Evolutionary conservation across 441 rosid genomes (phyloP).

Genomic region (Pelargonium citronellum): DNA sequence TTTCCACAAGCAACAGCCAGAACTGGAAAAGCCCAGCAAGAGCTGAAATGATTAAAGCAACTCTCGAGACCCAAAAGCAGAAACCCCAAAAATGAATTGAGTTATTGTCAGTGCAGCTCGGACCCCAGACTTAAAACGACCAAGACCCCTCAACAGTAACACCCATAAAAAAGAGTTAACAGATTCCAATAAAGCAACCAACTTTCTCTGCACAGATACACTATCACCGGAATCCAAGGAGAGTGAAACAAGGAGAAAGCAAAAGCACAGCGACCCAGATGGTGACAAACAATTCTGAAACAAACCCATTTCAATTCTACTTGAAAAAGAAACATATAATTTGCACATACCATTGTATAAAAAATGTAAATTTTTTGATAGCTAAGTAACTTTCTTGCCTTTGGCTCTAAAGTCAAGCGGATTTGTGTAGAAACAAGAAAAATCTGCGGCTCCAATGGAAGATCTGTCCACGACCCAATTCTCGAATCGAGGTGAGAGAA

Average conservation of each 20-base stretch:
- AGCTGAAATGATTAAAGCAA: constrained; percentile 2
- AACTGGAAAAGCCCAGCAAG: not conserved
- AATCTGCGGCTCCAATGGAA: too few relatives aligned
- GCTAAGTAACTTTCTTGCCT: too few relatives aligned
- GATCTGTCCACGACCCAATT: too few relatives aligned
- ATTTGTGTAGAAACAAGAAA: too few relatives aligned
- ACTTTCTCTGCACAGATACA: constrained; percentile 31
- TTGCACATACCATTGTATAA: too few relatives aligned
- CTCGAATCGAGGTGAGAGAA: too few relatives aligned
- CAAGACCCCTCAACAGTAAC: constrained; percentile 25
- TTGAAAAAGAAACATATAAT: constrained; percentile 1
- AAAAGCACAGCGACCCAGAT: constrained; percentile 26
- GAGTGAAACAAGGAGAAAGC: constrained; percentile 21
- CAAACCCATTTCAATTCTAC: constrained; percentile 19
- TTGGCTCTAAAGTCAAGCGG: too few relatives aligned
- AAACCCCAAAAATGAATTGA: constrained; percentile 2
- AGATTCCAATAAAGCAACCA: constrained; percentile 38
- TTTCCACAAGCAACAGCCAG: too few relatives aligned
- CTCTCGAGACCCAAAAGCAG: not conserved
- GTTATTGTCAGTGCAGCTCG: not conserved
- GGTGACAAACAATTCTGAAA: constrained; percentile 16
- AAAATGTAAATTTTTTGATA: too few relatives aligned
- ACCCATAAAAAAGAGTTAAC: not conserved
- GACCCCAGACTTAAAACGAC: constrained; percentile 20
- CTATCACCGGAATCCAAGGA: constrained; percentile 31